Evolutionary conservation across 805 yeast species (phyloP).

Genomic region (Wickerhamiella lipophila): DNA sequence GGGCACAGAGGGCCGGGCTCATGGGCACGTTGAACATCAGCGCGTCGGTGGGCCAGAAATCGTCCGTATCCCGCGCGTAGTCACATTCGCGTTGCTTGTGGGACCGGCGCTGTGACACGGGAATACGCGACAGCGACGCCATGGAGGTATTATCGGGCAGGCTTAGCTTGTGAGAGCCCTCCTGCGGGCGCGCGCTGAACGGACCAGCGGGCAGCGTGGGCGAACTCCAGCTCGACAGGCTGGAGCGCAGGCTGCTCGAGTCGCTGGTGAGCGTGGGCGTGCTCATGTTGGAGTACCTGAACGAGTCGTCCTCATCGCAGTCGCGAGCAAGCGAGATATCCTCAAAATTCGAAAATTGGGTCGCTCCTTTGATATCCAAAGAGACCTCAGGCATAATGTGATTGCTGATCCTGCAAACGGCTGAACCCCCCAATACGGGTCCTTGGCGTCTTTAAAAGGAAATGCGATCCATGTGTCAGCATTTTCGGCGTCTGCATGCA

Average conservation of each 20-base stretch:
- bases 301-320: conserved; percentile 4
- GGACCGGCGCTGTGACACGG: conserved; percentile 11
- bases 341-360: conserved; percentile 9
- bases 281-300: conserved; percentile 15
- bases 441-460: conserved; percentile 6
- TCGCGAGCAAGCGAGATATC: conserved; percentile 8
- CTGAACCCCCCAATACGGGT: background rate
- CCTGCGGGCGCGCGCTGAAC: conserved; percentile 6
- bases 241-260: conserved; percentile 20
- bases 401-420: background rate
- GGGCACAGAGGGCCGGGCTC: conserved; percentile 39
- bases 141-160: conserved; percentile 20
- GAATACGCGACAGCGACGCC: conserved; percentile 21
- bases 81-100: conserved; percentile 27
- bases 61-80: conserved; percentile 37
- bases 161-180: conserved; percentile 4
- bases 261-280: conserved; percentile 21
- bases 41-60: conserved; percentile 40
- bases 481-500: conserved; percentile 9
- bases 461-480: conserved; percentile 6
- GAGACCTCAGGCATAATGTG: background rate
- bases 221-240: conserved; percentile 16
- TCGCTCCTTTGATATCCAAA: conserved; percentile 1
- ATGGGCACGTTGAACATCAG: conserved; percentile 54
- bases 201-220: conserved; percentile 15